Conservation (phyloP, 306 rosid species). For the Citrullus colocynthis region DNA sequence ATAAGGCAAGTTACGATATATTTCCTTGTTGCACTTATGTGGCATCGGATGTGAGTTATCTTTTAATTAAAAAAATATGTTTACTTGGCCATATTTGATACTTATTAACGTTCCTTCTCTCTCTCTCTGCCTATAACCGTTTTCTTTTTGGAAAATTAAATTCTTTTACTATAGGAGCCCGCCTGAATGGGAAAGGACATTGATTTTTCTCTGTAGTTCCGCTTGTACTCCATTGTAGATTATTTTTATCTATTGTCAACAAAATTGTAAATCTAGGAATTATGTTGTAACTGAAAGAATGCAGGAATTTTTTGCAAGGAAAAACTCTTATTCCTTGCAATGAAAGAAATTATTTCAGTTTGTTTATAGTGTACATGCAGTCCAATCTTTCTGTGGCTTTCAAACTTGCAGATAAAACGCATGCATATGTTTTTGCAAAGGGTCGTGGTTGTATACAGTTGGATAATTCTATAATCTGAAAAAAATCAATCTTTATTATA, state of each 20-base stretch:
- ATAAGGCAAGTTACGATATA: not conserved
- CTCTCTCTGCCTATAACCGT: not conserved
- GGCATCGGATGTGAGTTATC: not conserved
- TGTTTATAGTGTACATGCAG: not conserved
- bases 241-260: not conserved
- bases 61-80: not conserved
- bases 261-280: not conserved
- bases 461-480: not conserved
- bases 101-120: not conserved
- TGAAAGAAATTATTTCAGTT: not conserved
- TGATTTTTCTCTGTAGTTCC: not conserved
- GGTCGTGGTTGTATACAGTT: not conserved
- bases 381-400: not conserved
- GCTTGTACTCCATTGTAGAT: not conserved
- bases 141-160: not conserved
- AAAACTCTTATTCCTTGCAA: not conserved
- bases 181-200: not conserved
- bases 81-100: not conserved
- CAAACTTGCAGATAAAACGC: not conserved
- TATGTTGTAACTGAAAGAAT: not conserved
- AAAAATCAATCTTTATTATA: not conserved
- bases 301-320: not conserved
- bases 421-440: not conserved
- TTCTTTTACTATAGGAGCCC: not conserved
- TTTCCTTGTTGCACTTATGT: not conserved